Conservation (phyloP, 2,329 filamentous ascomycete species). For the Onygenales sp. region DNA sequence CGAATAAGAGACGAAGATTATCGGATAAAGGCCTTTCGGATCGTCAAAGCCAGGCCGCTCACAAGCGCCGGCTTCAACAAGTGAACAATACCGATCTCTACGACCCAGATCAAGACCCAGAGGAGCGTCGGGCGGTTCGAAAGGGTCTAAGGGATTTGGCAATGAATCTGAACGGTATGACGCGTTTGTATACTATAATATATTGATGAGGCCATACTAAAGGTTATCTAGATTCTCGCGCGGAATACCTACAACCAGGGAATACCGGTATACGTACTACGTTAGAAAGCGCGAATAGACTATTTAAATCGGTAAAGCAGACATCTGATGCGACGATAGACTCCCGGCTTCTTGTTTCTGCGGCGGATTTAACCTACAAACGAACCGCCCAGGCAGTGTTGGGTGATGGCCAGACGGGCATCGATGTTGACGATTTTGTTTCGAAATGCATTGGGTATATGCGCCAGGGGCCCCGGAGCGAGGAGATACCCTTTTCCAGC, state of each 20-base stretch:
- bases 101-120: slow-evolving; percentile 68
- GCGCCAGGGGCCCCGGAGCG: slow-evolving; percentile 54
- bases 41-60: slow-evolving; percentile 4
- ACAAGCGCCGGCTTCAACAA: slow-evolving; percentile 3
- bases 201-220: neutral
- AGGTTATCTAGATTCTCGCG: slow-evolving; percentile 50
- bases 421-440: slow-evolving; percentile 87
- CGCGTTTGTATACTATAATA: neutral
- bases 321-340: slow-evolving; percentile 87
- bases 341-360: slow-evolving; percentile 71
- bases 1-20: slow-evolving; percentile 11
- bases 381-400: slow-evolving; percentile 66
- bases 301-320: slow-evolving; percentile 65
- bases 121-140: slow-evolving; percentile 62
- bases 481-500: slow-evolving; percentile 36
- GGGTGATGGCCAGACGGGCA: slow-evolving; percentile 61
- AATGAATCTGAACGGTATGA: slow-evolving; percentile 45
- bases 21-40: slow-evolving; percentile 4
- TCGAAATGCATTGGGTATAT: slow-evolving; percentile 85
- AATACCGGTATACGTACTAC: slow-evolving; percentile 57
- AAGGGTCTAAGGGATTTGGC: slow-evolving; percentile 56
- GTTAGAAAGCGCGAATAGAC: slow-evolving; percentile 55
- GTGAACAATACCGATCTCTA: slow-evolving; percentile 45
- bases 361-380: slow-evolving; percentile 70
- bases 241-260: slow-evolving; percentile 59